A percentile compares a stretch with the other conserved stretches of the same genome.
Conservation (phyloP, 306 rosid genomes). For the Citrullus colocynthis region DNA sequence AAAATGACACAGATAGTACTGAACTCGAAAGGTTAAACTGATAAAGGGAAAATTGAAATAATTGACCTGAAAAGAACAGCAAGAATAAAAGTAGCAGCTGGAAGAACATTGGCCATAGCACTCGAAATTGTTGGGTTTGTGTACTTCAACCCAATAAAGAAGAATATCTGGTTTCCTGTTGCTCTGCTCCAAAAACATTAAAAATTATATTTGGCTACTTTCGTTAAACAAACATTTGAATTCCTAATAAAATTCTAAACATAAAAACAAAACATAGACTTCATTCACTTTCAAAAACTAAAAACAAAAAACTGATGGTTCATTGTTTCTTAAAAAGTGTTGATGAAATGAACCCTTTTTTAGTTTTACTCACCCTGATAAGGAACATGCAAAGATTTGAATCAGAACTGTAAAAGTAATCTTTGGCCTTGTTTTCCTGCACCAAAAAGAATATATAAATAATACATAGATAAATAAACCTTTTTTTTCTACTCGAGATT, state of each 20-base stretch:
- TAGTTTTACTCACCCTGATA: slow-evolving; percentile 53
- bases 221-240: no score
- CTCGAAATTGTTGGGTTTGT: slow-evolving; percentile 50
- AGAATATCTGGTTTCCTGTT: slow-evolving; percentile 55
- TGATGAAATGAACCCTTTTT: not conserved
- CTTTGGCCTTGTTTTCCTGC: not conserved
- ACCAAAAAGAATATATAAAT: not conserved
- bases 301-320: no score
- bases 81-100: slow-evolving; percentile 81
- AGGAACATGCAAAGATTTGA: slow-evolving; percentile 46
- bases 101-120: slow-evolving; percentile 63
- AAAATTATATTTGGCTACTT: no score
- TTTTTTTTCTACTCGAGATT: not conserved
- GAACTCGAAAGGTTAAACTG: no score
- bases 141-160: slow-evolving; percentile 48
- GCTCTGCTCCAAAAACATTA: slow-evolving; percentile 28
- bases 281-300: no score
- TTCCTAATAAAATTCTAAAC: no score
- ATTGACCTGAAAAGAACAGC: slow-evolving; percentile 56
- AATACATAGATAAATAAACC: no score
- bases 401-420: slow-evolving; percentile 14
- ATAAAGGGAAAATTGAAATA: not conserved
- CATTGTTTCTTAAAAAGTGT: not conserved
- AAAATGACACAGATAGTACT: no score
- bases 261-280: no score